Conservation (phyloP, 352 stramenopile species). For the Globisporangium spinosum region DNA sequence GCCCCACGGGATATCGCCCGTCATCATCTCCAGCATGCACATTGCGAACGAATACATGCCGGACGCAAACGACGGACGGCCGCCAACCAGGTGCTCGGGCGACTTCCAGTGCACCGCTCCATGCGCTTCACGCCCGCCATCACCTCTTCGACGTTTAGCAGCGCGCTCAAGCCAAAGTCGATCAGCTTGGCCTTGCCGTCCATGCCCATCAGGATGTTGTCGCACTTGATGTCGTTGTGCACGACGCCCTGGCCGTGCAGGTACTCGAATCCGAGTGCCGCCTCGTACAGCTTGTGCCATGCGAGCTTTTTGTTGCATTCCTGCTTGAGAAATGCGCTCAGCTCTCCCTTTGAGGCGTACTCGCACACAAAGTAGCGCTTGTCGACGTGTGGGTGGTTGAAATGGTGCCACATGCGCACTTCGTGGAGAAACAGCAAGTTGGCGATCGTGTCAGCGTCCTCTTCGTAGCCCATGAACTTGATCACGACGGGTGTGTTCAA, state of each 20-base stretch:
- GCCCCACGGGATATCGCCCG: background rate
- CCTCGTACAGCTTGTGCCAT: no score
- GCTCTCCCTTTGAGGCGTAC: no score
- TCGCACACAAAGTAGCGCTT: no score
- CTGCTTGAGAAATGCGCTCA: no score
- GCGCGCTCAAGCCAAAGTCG: no score
- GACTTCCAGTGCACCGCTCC: background rate
- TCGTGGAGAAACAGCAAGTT: slow-evolving; percentile 5
- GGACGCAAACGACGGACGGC: slow-evolving; percentile 1
- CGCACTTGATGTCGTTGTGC: no score
- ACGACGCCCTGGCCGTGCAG: no score
- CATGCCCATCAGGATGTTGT: no score
- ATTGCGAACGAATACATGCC: slow-evolving; percentile 10
- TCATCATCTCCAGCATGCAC: background rate
- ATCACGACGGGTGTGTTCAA: slow-evolving; percentile 7
- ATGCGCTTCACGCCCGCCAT: no score
- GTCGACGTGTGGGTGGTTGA: slow-evolving; percentile 4
- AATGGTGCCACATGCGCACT: slow-evolving; percentile 4
- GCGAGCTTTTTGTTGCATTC: no score
- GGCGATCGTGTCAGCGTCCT: background rate
- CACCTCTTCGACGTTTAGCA: no score
- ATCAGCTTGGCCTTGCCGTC: background rate
- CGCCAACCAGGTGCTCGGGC: slow-evolving; percentile 1
- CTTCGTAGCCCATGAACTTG: slow-evolving; percentile 19
- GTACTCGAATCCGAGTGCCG: no score